Base-by-base conservation (phyloP, 2,329 filamentous ascomycete species). In the Fusarium nanum region DNA sequence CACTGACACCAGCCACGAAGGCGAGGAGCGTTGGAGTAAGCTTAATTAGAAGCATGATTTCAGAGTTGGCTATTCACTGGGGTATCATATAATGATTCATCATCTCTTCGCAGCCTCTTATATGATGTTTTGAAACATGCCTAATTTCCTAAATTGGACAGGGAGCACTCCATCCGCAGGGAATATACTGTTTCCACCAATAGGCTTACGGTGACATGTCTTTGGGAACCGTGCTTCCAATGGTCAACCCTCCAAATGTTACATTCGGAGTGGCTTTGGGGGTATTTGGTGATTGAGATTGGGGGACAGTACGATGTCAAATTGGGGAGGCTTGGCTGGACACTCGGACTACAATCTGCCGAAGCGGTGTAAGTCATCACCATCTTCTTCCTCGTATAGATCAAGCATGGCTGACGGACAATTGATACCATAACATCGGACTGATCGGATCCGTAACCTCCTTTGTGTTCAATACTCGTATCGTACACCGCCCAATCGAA, bases 181-280 rank as follows among this genome's bases (percentile, higher is more conserved):
- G 20, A 25, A 34, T 34, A 54, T 34, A 28, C 23, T 52, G 48
- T 53, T 70, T 70, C 68, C 68, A 68, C 68, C 68, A 70, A 70
- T 71, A 5, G 18, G 5, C 18, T 23, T 6, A 3, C 14, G 5
- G 18, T 32, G 4, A 8, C 20, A 58, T 49, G 42, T 54, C 52
- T n/a, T 30, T 37, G 7, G 37, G n/a, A 18, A 48, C 10, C n/a
- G 13, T 13, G 16, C 18, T 57, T 41, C 67, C 34, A 52, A 30
- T 52, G 55, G 63, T 60, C 55, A 32, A 49, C 44, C 53, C 52
- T 50, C 18, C 18, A 16, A 7, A 6, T 8, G 45, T 71, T 53
- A 60, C 50, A 55, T 45, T 40, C 32, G 25, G 46, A 32, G 40
- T 37, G 27, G 25, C 45, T 34, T 32, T 47, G 41, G 42, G 25